A percentile compares a stretch with the other conserved stretches of the same genome.
phyloP scores from a whole-genome alignment of 2,329 filamentous ascomycete species.

The Beauveria sp. region DNA sequence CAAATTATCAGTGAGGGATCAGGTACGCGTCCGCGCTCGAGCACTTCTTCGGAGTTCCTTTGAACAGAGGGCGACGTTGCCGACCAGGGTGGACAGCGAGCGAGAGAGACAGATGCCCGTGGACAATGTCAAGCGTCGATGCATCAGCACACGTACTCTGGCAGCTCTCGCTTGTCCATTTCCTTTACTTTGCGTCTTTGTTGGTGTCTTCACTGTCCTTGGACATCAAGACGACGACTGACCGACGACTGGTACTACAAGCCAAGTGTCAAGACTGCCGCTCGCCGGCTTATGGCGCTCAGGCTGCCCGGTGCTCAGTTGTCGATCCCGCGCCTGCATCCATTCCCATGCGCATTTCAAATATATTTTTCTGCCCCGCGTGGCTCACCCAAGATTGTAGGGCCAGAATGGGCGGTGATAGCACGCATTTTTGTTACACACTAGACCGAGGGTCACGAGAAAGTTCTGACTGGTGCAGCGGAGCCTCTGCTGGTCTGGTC shows the following conservation, averaged over 20 bases:
- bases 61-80: no score
- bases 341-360: neutral
- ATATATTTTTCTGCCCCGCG: neutral
- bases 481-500: neutral
- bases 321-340: conserved; percentile 2
- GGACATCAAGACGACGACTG: neutral
- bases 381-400: neutral
- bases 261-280: neutral
- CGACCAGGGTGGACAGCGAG: no score
- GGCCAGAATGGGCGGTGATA: neutral
- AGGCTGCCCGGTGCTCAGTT: neutral
- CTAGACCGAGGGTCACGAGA: neutral
- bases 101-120: no score
- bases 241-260: neutral
- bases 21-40: no score
- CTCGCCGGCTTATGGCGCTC: neutral
- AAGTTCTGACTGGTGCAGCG: neutral
- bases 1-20: neutral
- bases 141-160: neutral
- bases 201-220: neutral
- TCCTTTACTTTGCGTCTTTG: neutral
- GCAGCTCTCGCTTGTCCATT: neutral
- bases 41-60: no score
- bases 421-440: no score
- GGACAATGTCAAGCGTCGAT: neutral